Evolutionary conservation across 225 moss, liverwort and hornwort genomes (phyloP).

Genomic region (Polytrichum formosum): DNA sequence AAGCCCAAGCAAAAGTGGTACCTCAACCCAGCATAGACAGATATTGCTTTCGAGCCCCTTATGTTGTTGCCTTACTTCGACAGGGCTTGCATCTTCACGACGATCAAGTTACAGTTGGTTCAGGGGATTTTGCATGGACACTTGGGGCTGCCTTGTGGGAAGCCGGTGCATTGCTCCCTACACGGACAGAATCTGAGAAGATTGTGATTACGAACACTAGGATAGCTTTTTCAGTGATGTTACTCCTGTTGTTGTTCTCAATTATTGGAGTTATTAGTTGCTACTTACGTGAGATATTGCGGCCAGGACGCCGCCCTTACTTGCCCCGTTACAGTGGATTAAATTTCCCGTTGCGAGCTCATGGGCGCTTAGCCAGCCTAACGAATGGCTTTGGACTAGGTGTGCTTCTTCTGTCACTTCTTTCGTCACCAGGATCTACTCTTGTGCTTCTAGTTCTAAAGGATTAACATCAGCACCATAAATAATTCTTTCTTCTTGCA

Average conservation of each 20-base stretch:
- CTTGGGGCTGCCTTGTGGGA: conserved; percentile 93
- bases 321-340: conserved; percentile 61
- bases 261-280: conserved; percentile 48
- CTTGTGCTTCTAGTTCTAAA: no score
- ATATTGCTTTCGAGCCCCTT: conserved; percentile 97
- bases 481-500: no score
- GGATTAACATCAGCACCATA: no score
- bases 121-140: conserved; percentile 98
- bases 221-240: conserved; percentile 33
- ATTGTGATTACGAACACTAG: conserved; percentile 31
- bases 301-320: conserved; percentile 55
- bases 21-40: conserved; percentile 91
- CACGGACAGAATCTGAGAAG: conserved; percentile 31
- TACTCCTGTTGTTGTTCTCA: conserved; percentile 48
- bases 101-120: conserved; percentile 78
- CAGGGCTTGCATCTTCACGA: conserved; percentile 87
- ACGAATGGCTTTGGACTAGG: conserved; percentile 43
- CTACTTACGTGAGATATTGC: conserved; percentile 44
- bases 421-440: no score
- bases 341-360: conserved; percentile 26
- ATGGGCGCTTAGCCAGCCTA: conserved; percentile 44
- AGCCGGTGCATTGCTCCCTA: conserved; percentile 82
- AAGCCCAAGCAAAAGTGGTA: conserved; percentile 67
- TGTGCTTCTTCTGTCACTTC: conserved; percentile 17
- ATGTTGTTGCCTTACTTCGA: conserved; percentile 73